Evolutionary conservation across 2,329 filamentous ascomycete genomes (phyloP).

Genomic region (Colletotrichum eleusines): DNA sequence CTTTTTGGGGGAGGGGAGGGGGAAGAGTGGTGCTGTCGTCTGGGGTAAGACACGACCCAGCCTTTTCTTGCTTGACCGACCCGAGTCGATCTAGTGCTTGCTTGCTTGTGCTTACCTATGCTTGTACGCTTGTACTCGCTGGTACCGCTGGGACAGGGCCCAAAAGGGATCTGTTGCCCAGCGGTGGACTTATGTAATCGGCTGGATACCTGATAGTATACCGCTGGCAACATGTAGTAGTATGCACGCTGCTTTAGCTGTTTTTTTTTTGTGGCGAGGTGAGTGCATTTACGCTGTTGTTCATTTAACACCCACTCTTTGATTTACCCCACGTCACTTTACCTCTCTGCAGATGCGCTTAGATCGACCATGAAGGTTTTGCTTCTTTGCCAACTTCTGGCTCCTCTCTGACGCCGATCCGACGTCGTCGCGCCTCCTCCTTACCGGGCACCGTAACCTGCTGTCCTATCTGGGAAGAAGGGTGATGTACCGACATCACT

Average conservation of each 20-base stretch:
- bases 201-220: neutral
- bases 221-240: neutral
- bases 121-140: slow-evolving; percentile 3
- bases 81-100: slow-evolving; percentile 9
- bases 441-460: neutral
- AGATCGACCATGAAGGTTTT: slow-evolving; percentile 14
- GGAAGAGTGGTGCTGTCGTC: slow-evolving; percentile 29
- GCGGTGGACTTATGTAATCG: neutral
- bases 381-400: slow-evolving; percentile 13
- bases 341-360: slow-evolving; percentile 10
- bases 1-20: slow-evolving; percentile 2
- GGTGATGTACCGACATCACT: neutral
- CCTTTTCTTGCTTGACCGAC: slow-evolving; percentile 29
- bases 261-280: neutral
- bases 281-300: neutral
- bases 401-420: slow-evolving; percentile 11
- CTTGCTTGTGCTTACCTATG: too few species aligned
- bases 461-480: neutral
- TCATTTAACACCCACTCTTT: neutral
- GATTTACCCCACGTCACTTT: neutral
- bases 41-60: slow-evolving; percentile 36
- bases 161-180: slow-evolving; percentile 2
- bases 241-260: neutral
- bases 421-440: slow-evolving; percentile 6
- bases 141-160: slow-evolving; percentile 10